Evolutionary conservation across 78 protist genomes (phyloP), one percentile per base, ranked within the genome.

Genomic region (Protostelium mycophagum): DNA sequence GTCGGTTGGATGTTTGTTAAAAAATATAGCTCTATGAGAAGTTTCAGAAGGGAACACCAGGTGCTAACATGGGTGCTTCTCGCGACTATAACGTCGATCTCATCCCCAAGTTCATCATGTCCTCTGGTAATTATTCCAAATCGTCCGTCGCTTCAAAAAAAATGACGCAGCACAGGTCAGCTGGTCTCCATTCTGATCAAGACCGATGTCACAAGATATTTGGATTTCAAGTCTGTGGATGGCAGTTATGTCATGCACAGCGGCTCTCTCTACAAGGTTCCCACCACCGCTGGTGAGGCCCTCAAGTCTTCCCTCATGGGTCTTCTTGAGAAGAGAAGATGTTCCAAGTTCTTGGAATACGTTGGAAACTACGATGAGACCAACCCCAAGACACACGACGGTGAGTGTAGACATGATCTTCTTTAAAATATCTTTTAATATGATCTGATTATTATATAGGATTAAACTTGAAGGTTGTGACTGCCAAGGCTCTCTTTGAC

Each of bases 51-150:
- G 87, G 63, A 36, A 10, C 28, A 25, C 87, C 37, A 25, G 90
- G 38, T 37, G 91, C 84, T 35, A 9, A 28, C 34, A 94, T 98
- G 31, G 99, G 99, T 36, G 34, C 83, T 38, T 85, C 88, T 51
- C 95, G 99, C 83, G 99, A 99, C 87, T 99, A 96, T 96, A 97
- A 97, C 86, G 95, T 99, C 35, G 99, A 99, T 87, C 35, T 94
- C n/a, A 91, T 98, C 85, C 99, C 99, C 87, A 99, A 99, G 92
- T 96, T 98, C 93, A 91, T 98, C 91, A 91, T 98, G 95, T 95
- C 99, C 35, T 36, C 87, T 85, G 99, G 98, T 96, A 28, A 35
- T 87, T 1, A 28, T 10, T 37, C 34, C 9, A 25, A 0, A 23
- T n/a, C 38, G 25, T 85, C 9, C 35, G 16, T 31, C 73, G 16